A percentile compares a stretch with the other conserved stretches of the same genome.
These are phyloP conservation scores for Metroxylon sagu DNA, from an alignment of 176 grass and related monocot species.

Conservation along the genomic window DNA sequence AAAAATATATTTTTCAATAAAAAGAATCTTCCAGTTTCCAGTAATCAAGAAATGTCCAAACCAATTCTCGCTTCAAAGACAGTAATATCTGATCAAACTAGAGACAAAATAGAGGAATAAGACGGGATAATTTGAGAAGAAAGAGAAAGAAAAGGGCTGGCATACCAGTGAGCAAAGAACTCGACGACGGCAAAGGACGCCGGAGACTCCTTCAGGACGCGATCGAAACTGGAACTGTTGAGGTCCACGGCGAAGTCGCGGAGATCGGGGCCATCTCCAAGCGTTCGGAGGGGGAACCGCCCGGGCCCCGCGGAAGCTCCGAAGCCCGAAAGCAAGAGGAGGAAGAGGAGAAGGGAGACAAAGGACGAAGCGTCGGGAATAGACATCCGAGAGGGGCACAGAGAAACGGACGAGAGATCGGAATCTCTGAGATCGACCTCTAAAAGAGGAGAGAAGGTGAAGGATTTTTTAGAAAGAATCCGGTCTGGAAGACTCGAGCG, in stretches of 20 bases:
- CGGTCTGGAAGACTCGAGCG: too few relatives aligned
- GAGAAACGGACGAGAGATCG: too few relatives aligned
- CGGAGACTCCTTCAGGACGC: conserved; percentile 45
- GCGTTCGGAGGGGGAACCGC: conserved; percentile 41
- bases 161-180: conserved; percentile 96
- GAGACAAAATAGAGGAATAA: too few relatives aligned
- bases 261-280: conserved; percentile 22
- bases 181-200: conserved; percentile 83
- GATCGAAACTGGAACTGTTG: conserved; percentile 63
- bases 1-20: too few relatives aligned
- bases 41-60: background rate
- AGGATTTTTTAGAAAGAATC: too few relatives aligned
- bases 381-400: too few relatives aligned
- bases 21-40: too few relatives aligned
- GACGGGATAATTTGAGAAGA: background rate
- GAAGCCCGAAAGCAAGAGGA: conserved; percentile 5
- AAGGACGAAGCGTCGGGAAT: background rate
- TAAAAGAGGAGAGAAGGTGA: too few relatives aligned
- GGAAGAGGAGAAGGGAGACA: conserved; percentile 11
- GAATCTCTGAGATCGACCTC: too few relatives aligned
- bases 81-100: too few relatives aligned
- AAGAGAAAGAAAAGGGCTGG: background rate
- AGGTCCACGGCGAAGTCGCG: conserved; percentile 70
- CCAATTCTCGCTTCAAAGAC: too few relatives aligned
- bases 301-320: background rate